A percentile compares a stretch with the other conserved stretches of the same genome.
phyloP scores from a whole-genome alignment of 495 filamentous ascomycete species.

The Trichocladium antarcticum region DNA sequence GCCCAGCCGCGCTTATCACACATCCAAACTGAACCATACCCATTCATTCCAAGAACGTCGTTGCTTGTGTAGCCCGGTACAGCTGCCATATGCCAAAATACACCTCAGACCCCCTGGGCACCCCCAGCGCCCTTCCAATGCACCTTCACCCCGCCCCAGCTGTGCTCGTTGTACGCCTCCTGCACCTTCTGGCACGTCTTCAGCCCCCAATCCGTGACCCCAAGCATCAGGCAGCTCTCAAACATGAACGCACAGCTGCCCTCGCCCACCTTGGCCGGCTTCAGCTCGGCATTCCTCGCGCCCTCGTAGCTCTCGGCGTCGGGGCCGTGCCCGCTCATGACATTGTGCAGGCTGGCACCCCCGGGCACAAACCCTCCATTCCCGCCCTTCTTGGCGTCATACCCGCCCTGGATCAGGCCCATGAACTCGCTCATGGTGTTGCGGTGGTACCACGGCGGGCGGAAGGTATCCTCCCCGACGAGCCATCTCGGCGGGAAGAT shows the following conservation, averaged over 20 bases:
- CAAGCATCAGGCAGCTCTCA: constrained; percentile 69
- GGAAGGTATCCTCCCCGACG: constrained; percentile 66
- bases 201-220: constrained; percentile 84
- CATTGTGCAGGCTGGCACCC: constrained; percentile 46
- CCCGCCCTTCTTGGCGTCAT: constrained; percentile 41
- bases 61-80: no score
- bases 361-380: constrained; percentile 48
- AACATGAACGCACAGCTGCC: constrained; percentile 58
- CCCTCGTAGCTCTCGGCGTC: constrained; percentile 56
- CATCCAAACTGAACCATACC: no score
- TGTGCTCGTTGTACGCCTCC: constrained; percentile 70
- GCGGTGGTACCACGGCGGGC: constrained; percentile 74
- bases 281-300: constrained; percentile 44
- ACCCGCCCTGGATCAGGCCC: constrained; percentile 60
- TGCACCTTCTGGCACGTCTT: constrained; percentile 78
- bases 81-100: no score
- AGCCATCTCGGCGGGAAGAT: constrained; percentile 78
- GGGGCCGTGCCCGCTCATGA: constrained; percentile 50
- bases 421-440: constrained; percentile 83
- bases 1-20: no score
- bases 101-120: no score
- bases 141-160: constrained; percentile 68
- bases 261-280: constrained; percentile 43
- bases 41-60: no score
- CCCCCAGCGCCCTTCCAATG: constrained; percentile 55